These are phyloP conservation scores for Tolypocladium amazonense DNA, from an alignment of 2,329 filamentous ascomycete species.

Conservation along the genomic window DNA sequence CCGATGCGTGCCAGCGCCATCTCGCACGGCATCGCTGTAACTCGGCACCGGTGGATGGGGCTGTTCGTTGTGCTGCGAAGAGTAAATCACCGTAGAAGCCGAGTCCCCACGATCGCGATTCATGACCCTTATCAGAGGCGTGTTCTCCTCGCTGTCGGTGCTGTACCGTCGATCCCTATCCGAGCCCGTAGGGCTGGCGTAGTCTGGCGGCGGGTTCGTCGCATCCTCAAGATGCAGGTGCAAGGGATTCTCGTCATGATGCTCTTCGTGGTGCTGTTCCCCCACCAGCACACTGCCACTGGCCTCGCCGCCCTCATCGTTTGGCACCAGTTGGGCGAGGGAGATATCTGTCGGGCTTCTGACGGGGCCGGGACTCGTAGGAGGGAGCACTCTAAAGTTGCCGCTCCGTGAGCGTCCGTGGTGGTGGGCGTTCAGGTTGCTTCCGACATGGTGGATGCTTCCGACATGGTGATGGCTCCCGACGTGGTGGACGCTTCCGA, in stretches of 20 bases:
- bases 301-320: conserved; percentile 59
- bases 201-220: conserved; percentile 58
- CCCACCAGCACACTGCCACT: conserved; percentile 15
- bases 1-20: conserved; percentile 26
- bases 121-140: conserved; percentile 39
- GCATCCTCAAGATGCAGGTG: conserved; percentile 39
- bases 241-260: conserved; percentile 25
- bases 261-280: conserved; percentile 10
- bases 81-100: conserved; percentile 14
- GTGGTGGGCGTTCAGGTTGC: conserved; percentile 51
- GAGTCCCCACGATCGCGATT: conserved; percentile 42
- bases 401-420: conserved; percentile 69
- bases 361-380: conserved; percentile 79
- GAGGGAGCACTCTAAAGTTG: conserved; percentile 63
- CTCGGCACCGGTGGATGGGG: conserved; percentile 62
- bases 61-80: conserved; percentile 4
- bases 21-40: conserved; percentile 64
- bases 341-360: conserved; percentile 94
- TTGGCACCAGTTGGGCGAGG: conserved; percentile 69
- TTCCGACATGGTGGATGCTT: conserved; percentile 27
- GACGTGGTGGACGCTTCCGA: conserved; percentile 24
- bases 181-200: conserved; percentile 55
- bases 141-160: conserved; percentile 46
- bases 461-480: no score
- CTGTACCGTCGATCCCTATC: conserved; percentile 46